These are phyloP conservation scores for Rhizopogon sp. DNA, from an alignment of 768 basidiomycete species.

Conservation along the genomic window DNA sequence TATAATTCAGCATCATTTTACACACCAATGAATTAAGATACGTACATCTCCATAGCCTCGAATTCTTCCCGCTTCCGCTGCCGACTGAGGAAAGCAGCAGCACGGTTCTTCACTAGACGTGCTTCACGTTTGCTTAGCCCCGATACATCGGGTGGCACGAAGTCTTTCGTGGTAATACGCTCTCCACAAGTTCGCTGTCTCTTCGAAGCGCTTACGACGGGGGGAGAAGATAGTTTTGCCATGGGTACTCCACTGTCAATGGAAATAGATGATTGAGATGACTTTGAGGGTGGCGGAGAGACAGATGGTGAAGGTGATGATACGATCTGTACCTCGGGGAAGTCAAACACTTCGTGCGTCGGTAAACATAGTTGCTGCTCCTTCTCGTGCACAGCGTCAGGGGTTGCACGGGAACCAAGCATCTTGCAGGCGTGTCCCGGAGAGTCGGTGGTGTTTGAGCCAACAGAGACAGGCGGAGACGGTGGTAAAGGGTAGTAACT, in stretches of 20 bases:
- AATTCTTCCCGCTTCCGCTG: conserved; percentile 92
- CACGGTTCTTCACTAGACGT: conserved; percentile 86
- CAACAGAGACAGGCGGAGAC: conserved; percentile 44
- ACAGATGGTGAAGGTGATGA: conserved; percentile 31
- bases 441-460: conserved; percentile 39
- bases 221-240: conserved; percentile 9
- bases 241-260: conserved; percentile 19
- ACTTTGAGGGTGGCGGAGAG: conserved; percentile 24
- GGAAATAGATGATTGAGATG: conserved; percentile 29
- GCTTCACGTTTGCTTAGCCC: conserved; percentile 90
- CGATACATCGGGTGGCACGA: conserved; percentile 82
- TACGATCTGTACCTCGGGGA: conserved; percentile 32
- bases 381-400: conserved; percentile 37
- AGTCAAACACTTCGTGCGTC: conserved; percentile 72
- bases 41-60: conserved; percentile 86
- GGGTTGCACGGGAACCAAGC: conserved; percentile 48
- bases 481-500: conserved; percentile 45
- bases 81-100: conserved; percentile 86
- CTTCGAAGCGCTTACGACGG: conserved; percentile 35
- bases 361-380: conserved; percentile 55
- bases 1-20: conserved; percentile 4
- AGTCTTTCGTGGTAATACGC: conserved; percentile 68
- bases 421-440: conserved; percentile 39
- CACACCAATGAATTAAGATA: conserved; percentile 19
- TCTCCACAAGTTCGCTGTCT: conserved; percentile 44